A percentile compares a stretch with the other conserved stretches of the same genome.
Conservation (phyloP, 306 rosid genomes). For the Lathyrus sativus region DNA sequence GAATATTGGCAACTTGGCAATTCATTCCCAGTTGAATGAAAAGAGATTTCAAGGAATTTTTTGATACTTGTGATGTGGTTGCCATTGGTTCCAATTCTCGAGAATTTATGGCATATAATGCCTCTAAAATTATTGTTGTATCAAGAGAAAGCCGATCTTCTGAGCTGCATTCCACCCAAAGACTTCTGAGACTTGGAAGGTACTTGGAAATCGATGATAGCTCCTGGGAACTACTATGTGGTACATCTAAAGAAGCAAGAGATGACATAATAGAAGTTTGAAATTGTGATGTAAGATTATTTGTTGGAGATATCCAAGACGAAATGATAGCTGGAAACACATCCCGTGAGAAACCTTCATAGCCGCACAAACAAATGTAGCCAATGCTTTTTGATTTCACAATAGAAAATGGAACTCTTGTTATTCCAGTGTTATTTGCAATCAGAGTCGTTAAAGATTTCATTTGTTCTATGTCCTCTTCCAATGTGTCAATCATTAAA, state of each 20-base stretch:
- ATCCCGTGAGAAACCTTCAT: neutral
- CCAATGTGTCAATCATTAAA: neutral
- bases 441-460: neutral
- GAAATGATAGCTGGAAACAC: neutral
- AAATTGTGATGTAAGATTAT: neutral
- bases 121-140: constrained; percentile 1
- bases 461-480: neutral
- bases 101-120: neutral
- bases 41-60: neutral
- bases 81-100: neutral
- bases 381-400: constrained; percentile 9
- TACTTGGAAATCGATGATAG: neutral
- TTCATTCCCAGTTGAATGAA: constrained; percentile 8
- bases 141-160: constrained; percentile 9
- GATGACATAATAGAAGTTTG: constrained; percentile 5
- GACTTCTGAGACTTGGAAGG: neutral
- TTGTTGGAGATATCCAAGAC: constrained; percentile 17
- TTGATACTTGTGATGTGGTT: neutral
- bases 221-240: neutral
- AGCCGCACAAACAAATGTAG: neutral
- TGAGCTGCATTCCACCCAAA: constrained; percentile 12
- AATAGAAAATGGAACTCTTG: neutral
- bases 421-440: neutral
- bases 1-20: neutral
- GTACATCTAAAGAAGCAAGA: neutral